phyloP scores from a whole-genome alignment of 139 green algal genomes.

The Edaphochlamys debaryana region DNA sequence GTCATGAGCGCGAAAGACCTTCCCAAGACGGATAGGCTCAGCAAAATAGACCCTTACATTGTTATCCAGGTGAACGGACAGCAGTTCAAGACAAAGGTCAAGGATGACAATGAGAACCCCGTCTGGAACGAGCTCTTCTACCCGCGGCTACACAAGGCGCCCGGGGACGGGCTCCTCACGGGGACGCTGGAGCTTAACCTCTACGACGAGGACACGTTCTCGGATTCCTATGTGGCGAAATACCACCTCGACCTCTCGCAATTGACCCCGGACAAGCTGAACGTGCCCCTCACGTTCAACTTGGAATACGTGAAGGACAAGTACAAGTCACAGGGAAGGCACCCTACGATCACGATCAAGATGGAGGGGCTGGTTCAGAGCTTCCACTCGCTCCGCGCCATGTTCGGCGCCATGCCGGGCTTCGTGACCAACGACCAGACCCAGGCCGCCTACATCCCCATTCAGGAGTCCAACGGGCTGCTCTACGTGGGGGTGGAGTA shows the following conservation, averaged over 20 bases:
- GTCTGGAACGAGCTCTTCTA: conserved; percentile 28
- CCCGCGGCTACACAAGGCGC: background rate
- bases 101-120: conserved; percentile 41
- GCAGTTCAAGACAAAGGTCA: conserved; percentile 29
- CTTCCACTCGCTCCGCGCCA: conserved; percentile 33
- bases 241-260: background rate
- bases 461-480: conserved; percentile 1
- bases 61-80: conserved; percentile 18
- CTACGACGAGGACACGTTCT: conserved; percentile 33
- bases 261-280: conserved; percentile 19
- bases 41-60: conserved; percentile 41
- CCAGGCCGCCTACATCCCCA: conserved; percentile 12
- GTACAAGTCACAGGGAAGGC: conserved; percentile 20
- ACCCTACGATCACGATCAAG: conserved; percentile 24
- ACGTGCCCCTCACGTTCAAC: conserved; percentile 25
- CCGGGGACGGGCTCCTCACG: background rate
- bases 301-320: conserved; percentile 44
- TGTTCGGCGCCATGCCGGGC: conserved; percentile 36
- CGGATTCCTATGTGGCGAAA: conserved; percentile 9
- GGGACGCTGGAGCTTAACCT: conserved; percentile 15
- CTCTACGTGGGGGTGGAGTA: conserved; percentile 34
- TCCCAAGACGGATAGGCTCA: conserved; percentile 18
- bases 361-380: conserved; percentile 28
- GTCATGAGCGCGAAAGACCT: conserved; percentile 18
- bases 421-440: conserved; percentile 15